Evolutionary conservation across 2,329 filamentous ascomycete species (phyloP).

Genomic region (Ophiostoma sp.): DNA sequence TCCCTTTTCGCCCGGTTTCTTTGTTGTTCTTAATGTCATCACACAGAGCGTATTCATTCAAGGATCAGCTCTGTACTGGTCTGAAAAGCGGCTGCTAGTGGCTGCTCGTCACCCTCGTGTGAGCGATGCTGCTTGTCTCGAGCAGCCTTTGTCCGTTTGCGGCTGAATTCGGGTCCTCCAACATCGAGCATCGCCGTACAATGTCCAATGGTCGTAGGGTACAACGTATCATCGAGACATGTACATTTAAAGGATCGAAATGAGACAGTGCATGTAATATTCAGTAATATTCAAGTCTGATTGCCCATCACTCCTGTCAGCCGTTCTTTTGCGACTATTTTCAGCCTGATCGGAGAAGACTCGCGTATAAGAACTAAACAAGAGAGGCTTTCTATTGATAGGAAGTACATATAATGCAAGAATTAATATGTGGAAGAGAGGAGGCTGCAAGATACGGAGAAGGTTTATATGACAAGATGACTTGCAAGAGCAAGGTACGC

Average conservation of each 20-base stretch:
- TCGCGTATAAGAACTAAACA: no score
- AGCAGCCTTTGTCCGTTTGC: conserved; percentile 10
- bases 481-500: no score
- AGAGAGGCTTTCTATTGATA: no score
- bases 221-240: not conserved
- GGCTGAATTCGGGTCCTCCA: conserved; percentile 6
- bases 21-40: no score
- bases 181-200: not conserved
- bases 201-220: not conserved
- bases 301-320: not conserved
- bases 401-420: not conserved
- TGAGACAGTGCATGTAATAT: not conserved
- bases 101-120: conserved; percentile 2
- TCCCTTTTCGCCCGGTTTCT: no score
- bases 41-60: not conserved
- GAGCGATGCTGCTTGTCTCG: not conserved
- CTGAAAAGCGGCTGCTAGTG: not conserved
- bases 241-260: not conserved
- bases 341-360: not conserved
- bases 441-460: not conserved
- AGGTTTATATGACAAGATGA: no score
- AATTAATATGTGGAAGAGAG: not conserved
- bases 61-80: no score
- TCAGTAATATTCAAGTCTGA: not conserved
- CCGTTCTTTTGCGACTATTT: not conserved